Evolutionary conservation across 2,329 filamentous ascomycete genomes (phyloP).

Genomic region (Microcera coccophila): DNA sequence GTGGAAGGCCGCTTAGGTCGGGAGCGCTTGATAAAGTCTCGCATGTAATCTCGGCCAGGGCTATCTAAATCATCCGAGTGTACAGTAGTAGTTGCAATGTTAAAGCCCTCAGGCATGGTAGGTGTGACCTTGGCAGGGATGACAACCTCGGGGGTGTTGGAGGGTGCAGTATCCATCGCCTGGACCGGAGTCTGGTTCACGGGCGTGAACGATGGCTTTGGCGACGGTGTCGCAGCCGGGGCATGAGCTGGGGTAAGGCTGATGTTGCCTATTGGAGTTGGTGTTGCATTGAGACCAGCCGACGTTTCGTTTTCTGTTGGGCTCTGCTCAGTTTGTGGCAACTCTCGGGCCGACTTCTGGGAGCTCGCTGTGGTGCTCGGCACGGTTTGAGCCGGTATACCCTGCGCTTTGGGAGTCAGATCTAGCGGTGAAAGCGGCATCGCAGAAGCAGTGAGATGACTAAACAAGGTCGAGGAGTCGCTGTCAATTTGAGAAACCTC

Average conservation of each 20-base stretch:
- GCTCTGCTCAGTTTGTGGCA: too few relatives aligned
- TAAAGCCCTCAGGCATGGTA: neutral
- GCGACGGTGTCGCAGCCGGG: conserved; percentile 6
- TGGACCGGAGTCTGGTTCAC: conserved; percentile 20
- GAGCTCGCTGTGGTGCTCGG: too few relatives aligned
- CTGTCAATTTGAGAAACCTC: neutral
- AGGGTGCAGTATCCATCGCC: conserved; percentile 5
- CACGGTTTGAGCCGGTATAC: too few relatives aligned
- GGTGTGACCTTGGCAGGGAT: neutral
- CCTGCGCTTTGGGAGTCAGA: too few relatives aligned
- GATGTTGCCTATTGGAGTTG: too few relatives aligned
- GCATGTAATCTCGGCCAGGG: conserved; percentile 34
- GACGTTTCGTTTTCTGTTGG: too few relatives aligned
- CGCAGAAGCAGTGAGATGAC: conserved; percentile 1
- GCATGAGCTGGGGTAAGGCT: neutral
- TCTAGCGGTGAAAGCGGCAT: conserved; percentile 4
- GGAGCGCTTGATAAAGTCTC: conserved; percentile 35
- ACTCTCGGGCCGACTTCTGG: too few relatives aligned
- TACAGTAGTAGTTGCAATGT: neutral
- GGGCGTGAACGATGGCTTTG: conserved; percentile 25
- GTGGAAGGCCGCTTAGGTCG: conserved; percentile 27
- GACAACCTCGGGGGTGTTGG: neutral
- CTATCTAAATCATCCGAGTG: neutral
- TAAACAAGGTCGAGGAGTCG: neutral
- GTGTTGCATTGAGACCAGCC: too few relatives aligned